phyloP scores from a whole-genome alignment of 78 protist species.

The Neovahlkampfia damariscottae region DNA sequence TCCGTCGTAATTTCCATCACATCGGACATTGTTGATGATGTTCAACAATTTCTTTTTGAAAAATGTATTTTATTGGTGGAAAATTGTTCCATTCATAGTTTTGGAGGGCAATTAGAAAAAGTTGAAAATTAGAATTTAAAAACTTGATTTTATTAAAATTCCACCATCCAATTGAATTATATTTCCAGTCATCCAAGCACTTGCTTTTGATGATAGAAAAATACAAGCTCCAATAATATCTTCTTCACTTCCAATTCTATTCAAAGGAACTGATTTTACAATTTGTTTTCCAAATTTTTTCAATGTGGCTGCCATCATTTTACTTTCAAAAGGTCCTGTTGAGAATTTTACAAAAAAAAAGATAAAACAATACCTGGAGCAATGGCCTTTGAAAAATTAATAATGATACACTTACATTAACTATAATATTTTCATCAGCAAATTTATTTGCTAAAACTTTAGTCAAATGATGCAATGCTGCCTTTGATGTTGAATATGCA shows the following conservation, averaged over 20 bases:
- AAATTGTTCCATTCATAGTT: too few species aligned
- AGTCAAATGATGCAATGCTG: constrained; percentile 45
- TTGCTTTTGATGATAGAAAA: constrained; percentile 14
- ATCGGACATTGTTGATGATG: too few species aligned
- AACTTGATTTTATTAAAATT: not conserved
- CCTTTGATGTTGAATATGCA: constrained; percentile 43
- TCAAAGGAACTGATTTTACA: constrained; percentile 6
- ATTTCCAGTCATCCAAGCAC: constrained; percentile 46
- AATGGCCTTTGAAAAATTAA: too few species aligned
- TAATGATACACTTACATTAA: too few species aligned
- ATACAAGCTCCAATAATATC: constrained; percentile 39
- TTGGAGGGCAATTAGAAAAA: too few species aligned
- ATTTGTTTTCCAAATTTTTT: not conserved
- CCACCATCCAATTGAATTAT: constrained; percentile 50
- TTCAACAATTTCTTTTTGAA: too few species aligned
- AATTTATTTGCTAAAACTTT: constrained; percentile 25
- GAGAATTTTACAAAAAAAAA: too few species aligned
- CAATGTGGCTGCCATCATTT: constrained; percentile 33
- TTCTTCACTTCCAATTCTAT: constrained; percentile 25
- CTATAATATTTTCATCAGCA: constrained; percentile 29
- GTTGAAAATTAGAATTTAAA: too few species aligned
- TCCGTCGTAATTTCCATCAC: too few species aligned
- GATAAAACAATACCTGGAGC: too few species aligned
- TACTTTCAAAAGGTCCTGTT: constrained; percentile 36
- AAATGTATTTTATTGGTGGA: too few species aligned